Percentiles rank a stretch among this genome's conserved stretches.
phyloP scores from a whole-genome alignment of 2,329 filamentous ascomycete genomes.

The Colletotrichum endophyticum region DNA sequence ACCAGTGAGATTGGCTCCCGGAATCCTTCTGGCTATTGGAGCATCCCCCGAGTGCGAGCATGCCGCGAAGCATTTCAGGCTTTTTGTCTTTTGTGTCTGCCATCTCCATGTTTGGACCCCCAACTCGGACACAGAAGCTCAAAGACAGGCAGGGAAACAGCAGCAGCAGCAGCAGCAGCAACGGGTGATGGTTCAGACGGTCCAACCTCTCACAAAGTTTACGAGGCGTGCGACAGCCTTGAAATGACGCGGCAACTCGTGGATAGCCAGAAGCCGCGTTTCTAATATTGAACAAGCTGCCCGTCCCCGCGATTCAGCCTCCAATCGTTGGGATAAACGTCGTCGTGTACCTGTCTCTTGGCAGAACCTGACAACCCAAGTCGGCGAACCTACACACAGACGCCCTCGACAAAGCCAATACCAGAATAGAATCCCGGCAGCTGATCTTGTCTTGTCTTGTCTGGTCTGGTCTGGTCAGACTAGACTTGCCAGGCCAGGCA shows the following conservation, averaged over 20 bases:
- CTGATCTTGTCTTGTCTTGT: neutral
- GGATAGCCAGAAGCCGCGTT: neutral
- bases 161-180: neutral
- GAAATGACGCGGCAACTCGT: slow-evolving; percentile 1
- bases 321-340: neutral
- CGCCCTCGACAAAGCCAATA: neutral
- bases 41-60: neutral
- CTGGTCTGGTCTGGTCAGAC: neutral
- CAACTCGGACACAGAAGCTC: neutral
- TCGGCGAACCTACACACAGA: neutral
- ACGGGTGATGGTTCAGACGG: neutral
- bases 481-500: neutral
- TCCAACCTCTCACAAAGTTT: neutral
- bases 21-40: neutral
- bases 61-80: neutral
- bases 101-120: neutral
- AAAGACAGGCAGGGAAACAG: neutral
- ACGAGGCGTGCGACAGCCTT: neutral
- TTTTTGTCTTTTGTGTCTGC: neutral
- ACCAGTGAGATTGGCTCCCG: neutral
- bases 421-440: neutral
- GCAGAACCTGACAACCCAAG: neutral
- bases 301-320: neutral
- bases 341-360: neutral
- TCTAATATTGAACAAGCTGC: neutral